Evolutionary conservation across 2,329 filamentous ascomycete genomes (phyloP), one percentile per base, ranked within the genome.

Genomic region (Talaromyces albobiverticillius): DNA sequence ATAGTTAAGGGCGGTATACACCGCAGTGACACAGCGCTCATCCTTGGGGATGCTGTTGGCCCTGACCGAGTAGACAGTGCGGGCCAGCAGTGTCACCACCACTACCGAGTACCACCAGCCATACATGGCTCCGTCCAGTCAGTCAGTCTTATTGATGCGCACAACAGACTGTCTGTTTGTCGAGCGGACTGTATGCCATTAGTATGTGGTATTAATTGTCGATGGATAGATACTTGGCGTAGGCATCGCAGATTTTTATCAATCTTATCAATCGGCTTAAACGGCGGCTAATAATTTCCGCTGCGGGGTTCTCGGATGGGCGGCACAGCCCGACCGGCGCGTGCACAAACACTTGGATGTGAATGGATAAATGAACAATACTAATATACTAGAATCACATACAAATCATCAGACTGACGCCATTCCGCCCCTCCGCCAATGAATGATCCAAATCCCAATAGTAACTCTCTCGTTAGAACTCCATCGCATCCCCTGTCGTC

Each of bases 401-500:
- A 38, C 16, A 40, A 10, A 36, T 5, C 18, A 34, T 23, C 10
- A 38, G 38, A 40, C 36, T 9, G 45, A 52, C 50, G 50, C 50
- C 50, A 9, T 42, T 22, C 26, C 48, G 23, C 13, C 20, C 29
- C 25, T 42, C 47, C 25, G 22, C 40, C 46, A 18, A 41, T 49
- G 23, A 20, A 7, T 18, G n/a, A n/a, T n/a, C n/a, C n/a, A n/a
- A n/a, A n/a, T n/a, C n/a, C n/a, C n/a, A n/a, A 29, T 18, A n/a
- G 25, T 32, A 38, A 18, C 18, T 36, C 47, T 11, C n/a, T 42
- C 4, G 16, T 78, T 67, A 88, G 68, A 87, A 88, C 57, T 88
- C 85, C 84, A 88, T 87, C 6, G 74, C 74, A 65, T 86, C 74
- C 16, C 66, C 68, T 34, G 71, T 67, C 11, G 54, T 65, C 32